A percentile compares a stretch with the other conserved stretches of the same genome.
phyloP scores from a whole-genome alignment of 805 yeast species.

The Ogataea pini region DNA sequence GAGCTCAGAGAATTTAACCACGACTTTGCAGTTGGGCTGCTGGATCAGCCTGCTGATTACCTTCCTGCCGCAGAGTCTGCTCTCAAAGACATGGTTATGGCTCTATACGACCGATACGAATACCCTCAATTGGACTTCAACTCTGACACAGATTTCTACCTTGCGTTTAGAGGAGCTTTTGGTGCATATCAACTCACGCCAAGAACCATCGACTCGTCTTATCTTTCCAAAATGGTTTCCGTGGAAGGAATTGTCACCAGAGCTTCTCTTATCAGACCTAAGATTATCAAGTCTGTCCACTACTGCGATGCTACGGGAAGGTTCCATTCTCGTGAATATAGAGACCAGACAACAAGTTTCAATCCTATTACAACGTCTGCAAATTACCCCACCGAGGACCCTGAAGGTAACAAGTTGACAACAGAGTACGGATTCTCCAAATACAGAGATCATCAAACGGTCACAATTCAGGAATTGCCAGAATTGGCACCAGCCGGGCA shows the following conservation, averaged over 20 bases:
- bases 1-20: constrained; percentile 81
- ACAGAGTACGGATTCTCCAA: constrained; percentile 94
- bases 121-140: constrained; percentile 53
- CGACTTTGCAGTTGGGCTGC: constrained; percentile 72
- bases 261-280: constrained; percentile 91
- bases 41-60: constrained; percentile 77
- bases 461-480: constrained; percentile 96
- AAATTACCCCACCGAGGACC: constrained; percentile 88
- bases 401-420: constrained; percentile 81
- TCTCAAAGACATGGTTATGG: constrained; percentile 71
- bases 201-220: constrained; percentile 75
- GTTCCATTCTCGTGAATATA: constrained; percentile 88
- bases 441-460: constrained; percentile 90
- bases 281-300: constrained; percentile 87
- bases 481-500: constrained; percentile 98
- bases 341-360: constrained; percentile 89
- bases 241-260: constrained; percentile 95
- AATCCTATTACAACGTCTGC: constrained; percentile 82
- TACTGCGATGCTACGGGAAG: constrained; percentile 82
- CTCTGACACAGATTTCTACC: constrained; percentile 63
- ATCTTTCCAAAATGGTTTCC: constrained; percentile 78
- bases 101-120: constrained; percentile 65
- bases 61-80: constrained; percentile 91
- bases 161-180: constrained; percentile 87
- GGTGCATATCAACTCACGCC: constrained; percentile 89